Evolutionary conservation across 352 stramenopile genomes (phyloP).

Genomic region (Globisporangium perplexum): DNA sequence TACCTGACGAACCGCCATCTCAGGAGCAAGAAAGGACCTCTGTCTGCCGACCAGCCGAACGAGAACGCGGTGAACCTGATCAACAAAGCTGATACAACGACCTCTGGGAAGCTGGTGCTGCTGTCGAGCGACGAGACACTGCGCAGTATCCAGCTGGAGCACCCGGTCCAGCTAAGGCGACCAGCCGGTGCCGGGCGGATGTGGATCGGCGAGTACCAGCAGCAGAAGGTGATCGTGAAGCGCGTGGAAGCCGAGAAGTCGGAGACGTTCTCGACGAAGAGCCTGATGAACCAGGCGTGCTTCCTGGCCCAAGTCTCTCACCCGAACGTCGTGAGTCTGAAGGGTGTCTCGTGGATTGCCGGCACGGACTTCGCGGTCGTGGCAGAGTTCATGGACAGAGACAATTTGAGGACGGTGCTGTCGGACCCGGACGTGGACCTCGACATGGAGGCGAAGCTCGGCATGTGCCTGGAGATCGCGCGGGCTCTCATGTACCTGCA

Average conservation of each 20-base stretch:
- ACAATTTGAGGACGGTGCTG: conserved; percentile 55
- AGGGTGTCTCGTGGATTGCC: conserved; percentile 65
- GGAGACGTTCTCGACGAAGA: conserved; percentile 51
- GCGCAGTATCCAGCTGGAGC: conserved; percentile 40
- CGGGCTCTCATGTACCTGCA: conserved; percentile 60
- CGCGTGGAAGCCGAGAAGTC: conserved; percentile 61
- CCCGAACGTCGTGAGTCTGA: conserved; percentile 55
- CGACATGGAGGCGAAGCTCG: conserved; percentile 42
- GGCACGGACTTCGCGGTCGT: conserved; percentile 75
- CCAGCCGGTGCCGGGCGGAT: conserved; percentile 39
- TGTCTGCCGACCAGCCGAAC: not conserved
- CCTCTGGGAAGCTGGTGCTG: conserved; percentile 42
- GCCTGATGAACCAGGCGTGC: conserved; percentile 50
- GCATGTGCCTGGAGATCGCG: conserved; percentile 68
- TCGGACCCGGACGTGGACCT: conserved; percentile 48
- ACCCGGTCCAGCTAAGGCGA: conserved; percentile 47
- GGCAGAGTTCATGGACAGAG: conserved; percentile 72
- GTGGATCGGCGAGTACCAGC: conserved; percentile 54
- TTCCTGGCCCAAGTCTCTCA: conserved; percentile 47
- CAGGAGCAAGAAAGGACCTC: conserved; percentile 9
- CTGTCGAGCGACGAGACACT: conserved; percentile 68
- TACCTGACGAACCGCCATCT: conserved; percentile 35
- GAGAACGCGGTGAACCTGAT: conserved; percentile 41
- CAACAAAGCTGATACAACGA: conserved; percentile 29
- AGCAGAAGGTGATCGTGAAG: conserved; percentile 62